phyloP scores from a whole-genome alignment of 495 filamentous ascomycete species.

The Aspergillus sclerotioniger region DNA sequence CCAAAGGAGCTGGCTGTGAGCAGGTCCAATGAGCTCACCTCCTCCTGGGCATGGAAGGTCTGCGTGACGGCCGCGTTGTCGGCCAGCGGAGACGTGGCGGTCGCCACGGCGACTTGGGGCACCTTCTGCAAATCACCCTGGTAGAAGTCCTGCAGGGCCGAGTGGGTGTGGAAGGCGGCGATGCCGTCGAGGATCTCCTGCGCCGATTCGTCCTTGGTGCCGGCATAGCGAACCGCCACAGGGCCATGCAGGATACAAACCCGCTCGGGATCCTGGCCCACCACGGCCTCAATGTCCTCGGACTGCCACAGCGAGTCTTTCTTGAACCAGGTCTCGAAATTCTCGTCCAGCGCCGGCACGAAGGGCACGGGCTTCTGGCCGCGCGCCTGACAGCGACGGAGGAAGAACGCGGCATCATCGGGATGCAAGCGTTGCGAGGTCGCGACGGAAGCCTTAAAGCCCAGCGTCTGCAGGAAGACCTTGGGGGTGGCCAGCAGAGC shows the following conservation, averaged over 20 bases:
- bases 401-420: neutral
- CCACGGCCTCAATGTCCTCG: constrained; percentile 3
- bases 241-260: constrained; percentile 4
- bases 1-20: neutral
- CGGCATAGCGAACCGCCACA: neutral
- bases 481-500: neutral
- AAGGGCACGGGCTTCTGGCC: neutral
- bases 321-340: constrained; percentile 4
- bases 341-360: neutral
- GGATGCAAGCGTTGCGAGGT: neutral
- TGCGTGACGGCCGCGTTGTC: neutral
- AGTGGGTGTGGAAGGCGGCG: neutral
- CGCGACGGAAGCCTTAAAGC: neutral
- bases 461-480: neutral
- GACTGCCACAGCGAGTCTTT: constrained; percentile 10
- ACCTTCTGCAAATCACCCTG: neutral
- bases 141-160: neutral
- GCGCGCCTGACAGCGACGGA: neutral
- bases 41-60: neutral
- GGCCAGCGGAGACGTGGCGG: neutral
- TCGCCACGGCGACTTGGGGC: neutral
- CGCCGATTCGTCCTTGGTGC: neutral
- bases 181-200: constrained; percentile 6
- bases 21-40: neutral
- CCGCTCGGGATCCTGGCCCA: neutral